Conservation (phyloP, 75 land plant genomes). For the Pinus albicaulis region DNA sequence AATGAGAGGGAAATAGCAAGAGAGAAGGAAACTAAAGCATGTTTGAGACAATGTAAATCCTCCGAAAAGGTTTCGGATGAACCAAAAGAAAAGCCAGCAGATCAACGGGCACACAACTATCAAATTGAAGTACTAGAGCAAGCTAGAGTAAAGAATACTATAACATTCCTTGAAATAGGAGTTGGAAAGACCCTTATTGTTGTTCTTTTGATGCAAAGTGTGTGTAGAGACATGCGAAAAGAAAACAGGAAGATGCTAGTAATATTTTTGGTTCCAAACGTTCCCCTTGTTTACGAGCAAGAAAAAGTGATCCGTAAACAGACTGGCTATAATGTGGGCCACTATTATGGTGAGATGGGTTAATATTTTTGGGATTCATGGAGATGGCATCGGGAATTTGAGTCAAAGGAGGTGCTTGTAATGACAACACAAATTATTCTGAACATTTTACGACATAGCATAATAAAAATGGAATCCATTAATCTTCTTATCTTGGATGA, state of each 20-base stretch:
- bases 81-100: constrained; percentile 47
- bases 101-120: constrained; percentile 84
- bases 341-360: constrained; percentile 99
- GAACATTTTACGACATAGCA: constrained; percentile 96
- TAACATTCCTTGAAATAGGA: constrained; percentile 98
- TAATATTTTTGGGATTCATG: constrained; percentile 98
- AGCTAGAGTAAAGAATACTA: constrained; percentile 90
- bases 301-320: constrained; percentile 91
- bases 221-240: constrained; percentile 43
- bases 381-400: constrained; percentile 99
- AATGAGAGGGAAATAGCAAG: constrained; percentile 25
- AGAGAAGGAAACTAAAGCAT: constrained; percentile 14
- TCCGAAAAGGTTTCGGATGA: constrained; percentile 33
- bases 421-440: constrained; percentile 99
- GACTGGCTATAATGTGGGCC: constrained; percentile 85
- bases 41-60: constrained; percentile 10
- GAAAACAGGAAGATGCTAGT: constrained; percentile 86
- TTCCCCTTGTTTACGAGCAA: constrained; percentile 99
- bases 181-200: constrained; percentile 99
- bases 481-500: constrained; percentile 97
- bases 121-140: constrained; percentile 97
- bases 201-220: constrained; percentile 79
- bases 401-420: constrained; percentile 93
- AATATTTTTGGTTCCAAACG: constrained; percentile 95
- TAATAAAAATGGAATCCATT: constrained; percentile 89